Percentiles rank a stretch among this genome's conserved stretches.
phyloP scores from a whole-genome alignment of 306 rosid species.

The Clitoria ternatea region DNA sequence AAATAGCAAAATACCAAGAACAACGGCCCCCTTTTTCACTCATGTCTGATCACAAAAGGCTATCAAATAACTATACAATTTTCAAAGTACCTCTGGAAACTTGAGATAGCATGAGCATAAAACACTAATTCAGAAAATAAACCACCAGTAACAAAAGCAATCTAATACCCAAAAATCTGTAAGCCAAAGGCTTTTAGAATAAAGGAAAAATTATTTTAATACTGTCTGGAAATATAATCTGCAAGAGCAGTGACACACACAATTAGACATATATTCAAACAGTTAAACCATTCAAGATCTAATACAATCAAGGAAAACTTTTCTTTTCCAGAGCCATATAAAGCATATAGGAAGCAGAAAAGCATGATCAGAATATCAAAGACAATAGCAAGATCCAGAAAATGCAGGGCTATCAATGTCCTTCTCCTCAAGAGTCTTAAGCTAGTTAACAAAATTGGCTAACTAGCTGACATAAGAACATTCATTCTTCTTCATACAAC shows the following conservation, averaged over 20 bases:
- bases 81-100: constrained; percentile 12
- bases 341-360: background rate
- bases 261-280: background rate
- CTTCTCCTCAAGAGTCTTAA: background rate
- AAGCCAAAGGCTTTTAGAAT: no score
- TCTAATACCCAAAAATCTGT: background rate
- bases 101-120: background rate
- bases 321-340: background rate
- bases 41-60: background rate
- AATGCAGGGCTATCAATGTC: background rate
- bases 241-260: background rate
- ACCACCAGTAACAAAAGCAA: background rate
- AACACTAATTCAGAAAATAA: constrained; percentile 7
- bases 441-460: background rate
- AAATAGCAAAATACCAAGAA: background rate
- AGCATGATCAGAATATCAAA: background rate
- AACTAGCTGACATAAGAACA: background rate
- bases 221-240: background rate
- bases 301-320: background rate
- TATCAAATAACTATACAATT: background rate
- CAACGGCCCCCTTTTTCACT: background rate
- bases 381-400: background rate
- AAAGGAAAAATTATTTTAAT: background rate
- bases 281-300: background rate
- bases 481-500: background rate